Evolutionary conservation across 2,329 filamentous ascomycete genomes (phyloP).

Genomic region (Metarhizium robertsii): DNA sequence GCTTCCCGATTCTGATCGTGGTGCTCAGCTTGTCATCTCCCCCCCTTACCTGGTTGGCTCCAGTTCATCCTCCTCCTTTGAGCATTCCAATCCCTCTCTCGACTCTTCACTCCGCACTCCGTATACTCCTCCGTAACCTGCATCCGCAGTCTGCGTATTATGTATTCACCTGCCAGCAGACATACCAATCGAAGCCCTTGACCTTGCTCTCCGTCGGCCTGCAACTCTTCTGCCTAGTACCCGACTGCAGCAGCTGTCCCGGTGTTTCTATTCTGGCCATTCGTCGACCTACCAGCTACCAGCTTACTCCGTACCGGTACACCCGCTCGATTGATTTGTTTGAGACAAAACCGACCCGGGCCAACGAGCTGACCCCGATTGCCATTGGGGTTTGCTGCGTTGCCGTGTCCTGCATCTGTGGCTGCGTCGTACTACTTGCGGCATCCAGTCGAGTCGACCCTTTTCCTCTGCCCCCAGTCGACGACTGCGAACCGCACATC

Average conservation of each 20-base stretch:
- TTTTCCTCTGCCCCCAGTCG: not conserved
- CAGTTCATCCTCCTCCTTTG: not conserved
- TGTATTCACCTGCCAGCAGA: not conserved
- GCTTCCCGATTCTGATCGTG: not conserved
- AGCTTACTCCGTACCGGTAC: not conserved
- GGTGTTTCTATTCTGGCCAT: not conserved
- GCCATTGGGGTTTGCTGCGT: not conserved
- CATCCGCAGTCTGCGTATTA: not conserved
- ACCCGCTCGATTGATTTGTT: not conserved
- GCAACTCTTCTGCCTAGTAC: not conserved
- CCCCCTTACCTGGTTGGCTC: slow-evolving; percentile 2
- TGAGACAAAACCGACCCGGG: not conserved
- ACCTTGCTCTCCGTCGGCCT: not conserved
- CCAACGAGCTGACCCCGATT: not conserved
- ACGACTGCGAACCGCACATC: not conserved
- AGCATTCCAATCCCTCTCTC: not conserved
- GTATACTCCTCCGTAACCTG: not conserved
- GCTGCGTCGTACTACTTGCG: not conserved
- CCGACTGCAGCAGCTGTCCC: not conserved
- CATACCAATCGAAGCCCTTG: not conserved
- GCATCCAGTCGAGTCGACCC: not conserved
- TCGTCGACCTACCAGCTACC: not conserved
- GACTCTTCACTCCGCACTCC: not conserved
- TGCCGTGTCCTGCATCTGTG: not conserved
- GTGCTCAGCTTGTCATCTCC: not conserved